phyloP scores from a whole-genome alignment of 768 basidiomycete genomes.

The Boletus insuetus region DNA sequence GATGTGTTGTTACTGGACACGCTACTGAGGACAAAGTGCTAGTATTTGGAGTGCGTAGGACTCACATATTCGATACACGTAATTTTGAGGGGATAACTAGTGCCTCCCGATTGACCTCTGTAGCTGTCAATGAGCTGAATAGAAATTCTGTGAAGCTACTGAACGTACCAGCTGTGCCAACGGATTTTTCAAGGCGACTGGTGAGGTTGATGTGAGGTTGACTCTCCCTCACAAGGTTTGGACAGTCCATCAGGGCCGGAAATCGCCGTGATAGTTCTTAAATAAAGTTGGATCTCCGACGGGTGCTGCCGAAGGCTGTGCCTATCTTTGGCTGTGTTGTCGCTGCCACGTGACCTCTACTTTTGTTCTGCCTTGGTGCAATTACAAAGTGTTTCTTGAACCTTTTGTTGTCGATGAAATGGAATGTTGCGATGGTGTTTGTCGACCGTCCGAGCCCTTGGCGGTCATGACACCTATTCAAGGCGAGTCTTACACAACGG shows the following conservation, averaged over 20 bases:
- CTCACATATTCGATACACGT: conserved; percentile 28
- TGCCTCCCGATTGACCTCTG: conserved; percentile 96
- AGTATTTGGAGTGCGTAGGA: neutral
- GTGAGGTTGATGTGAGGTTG: conserved; percentile 19
- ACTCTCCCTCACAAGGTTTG: conserved; percentile 24
- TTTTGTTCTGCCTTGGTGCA: neutral
- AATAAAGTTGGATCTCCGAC: conserved; percentile 29
- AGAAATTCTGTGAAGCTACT: neutral
- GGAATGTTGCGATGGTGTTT: conserved; percentile 79
- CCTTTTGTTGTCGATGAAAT: conserved; percentile 45
- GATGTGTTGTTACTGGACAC: conserved; percentile 20
- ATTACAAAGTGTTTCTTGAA: too few relatives aligned
- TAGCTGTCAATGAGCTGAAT: conserved; percentile 7
- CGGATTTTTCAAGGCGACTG: conserved; percentile 91
- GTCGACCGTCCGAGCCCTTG: conserved; percentile 48
- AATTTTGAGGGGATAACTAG: conserved; percentile 36
- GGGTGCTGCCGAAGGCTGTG: conserved; percentile 13
- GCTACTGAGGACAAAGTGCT: neutral
- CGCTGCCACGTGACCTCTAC: conserved; percentile 5
- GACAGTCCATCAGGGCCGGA: conserved; percentile 9
- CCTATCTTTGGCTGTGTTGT: neutral
- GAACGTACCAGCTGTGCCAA: conserved; percentile 75
- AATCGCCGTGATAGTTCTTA: conserved; percentile 27
- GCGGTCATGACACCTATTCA: conserved; percentile 31
- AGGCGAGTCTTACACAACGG: conserved; percentile 18